These are phyloP conservation scores for Kingdonia uniflora DNA, from an alignment of 164 flowering plant species.

Conservation along the genomic window DNA sequence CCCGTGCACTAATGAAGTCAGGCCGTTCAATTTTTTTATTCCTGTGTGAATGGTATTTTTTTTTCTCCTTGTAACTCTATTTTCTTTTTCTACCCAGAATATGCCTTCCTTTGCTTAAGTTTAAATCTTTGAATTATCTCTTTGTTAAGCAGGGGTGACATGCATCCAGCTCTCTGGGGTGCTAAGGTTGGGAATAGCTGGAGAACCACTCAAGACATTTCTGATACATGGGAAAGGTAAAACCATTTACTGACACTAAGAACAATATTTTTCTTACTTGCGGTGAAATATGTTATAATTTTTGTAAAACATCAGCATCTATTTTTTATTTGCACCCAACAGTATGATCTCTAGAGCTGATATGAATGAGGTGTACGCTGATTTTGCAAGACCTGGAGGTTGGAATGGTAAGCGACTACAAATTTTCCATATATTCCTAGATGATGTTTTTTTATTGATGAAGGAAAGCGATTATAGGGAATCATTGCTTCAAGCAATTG, in stretches of 20 bases:
- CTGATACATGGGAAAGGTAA: conserved; percentile 50
- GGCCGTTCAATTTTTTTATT: conserved; percentile 61
- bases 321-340: neutral
- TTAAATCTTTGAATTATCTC: too few species aligned
- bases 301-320: too few species aligned
- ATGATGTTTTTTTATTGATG: too few species aligned
- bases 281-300: too few species aligned
- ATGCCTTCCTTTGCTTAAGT: neutral
- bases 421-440: neutral
- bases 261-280: too few species aligned
- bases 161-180: conserved; percentile 66
- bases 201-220: conserved; percentile 65
- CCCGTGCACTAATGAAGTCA: conserved; percentile 42
- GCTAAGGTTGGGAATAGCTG: conserved; percentile 53
- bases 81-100: too few species aligned
- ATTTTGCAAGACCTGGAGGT: conserved; percentile 73
- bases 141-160: too few species aligned
- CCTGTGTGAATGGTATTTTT: conserved; percentile 75
- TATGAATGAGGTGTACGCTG: conserved; percentile 64
- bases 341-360: conserved; percentile 79
- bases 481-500: too few species aligned
- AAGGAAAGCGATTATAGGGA: too few species aligned
- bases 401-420: conserved; percentile 77
- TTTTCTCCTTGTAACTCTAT: too few species aligned
- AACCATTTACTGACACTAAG: too few species aligned